Conservation (phyloP, 805 yeast genomes). For the Groenewaldozyma salmanticensis region DNA sequence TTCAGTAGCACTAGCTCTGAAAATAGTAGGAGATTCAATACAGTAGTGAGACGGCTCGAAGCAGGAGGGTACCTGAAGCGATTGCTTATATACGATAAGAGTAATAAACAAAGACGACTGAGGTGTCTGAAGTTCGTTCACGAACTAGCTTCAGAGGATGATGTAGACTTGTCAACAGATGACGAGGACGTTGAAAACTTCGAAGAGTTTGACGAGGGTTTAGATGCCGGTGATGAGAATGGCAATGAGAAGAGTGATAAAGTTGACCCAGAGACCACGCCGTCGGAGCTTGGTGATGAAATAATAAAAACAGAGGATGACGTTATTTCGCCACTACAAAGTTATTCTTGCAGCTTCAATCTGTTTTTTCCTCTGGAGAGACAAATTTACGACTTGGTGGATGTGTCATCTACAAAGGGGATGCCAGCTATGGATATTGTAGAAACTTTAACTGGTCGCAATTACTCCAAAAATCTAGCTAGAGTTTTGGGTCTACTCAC, state of each 20-base stretch:
- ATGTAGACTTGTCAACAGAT: slow-evolving; percentile 22
- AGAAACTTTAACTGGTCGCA: slow-evolving; percentile 42
- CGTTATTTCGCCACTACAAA: slow-evolving; percentile 1
- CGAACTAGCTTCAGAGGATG: slow-evolving; percentile 23
- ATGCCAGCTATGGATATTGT: slow-evolving; percentile 49
- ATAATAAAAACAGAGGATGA: background rate
- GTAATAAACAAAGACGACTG: slow-evolving; percentile 22
- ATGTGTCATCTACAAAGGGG: slow-evolving; percentile 38
- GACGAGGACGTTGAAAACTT: slow-evolving; percentile 21
- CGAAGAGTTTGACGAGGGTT: slow-evolving; percentile 30
- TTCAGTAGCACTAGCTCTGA: slow-evolving; percentile 23
- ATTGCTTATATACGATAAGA: slow-evolving; percentile 27
- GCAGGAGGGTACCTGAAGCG: slow-evolving; percentile 21
- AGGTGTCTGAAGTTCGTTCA: slow-evolving; percentile 28
- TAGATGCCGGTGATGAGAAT: slow-evolving; percentile 19
- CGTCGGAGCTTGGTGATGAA: background rate
- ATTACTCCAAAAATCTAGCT: slow-evolving; percentile 42
- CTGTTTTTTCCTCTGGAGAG: slow-evolving; percentile 51
- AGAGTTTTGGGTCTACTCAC: slow-evolving; percentile 43
- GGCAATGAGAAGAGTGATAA: slow-evolving; percentile 9
- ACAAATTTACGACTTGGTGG: slow-evolving; percentile 48
- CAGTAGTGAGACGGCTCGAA: slow-evolving; percentile 21
- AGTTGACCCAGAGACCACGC: background rate
- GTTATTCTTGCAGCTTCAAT: too few species aligned
- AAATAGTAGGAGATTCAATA: slow-evolving; percentile 14